These are phyloP conservation scores for Pythium insidiosum DNA, from an alignment of 352 stramenopile species.

Conservation along the genomic window DNA sequence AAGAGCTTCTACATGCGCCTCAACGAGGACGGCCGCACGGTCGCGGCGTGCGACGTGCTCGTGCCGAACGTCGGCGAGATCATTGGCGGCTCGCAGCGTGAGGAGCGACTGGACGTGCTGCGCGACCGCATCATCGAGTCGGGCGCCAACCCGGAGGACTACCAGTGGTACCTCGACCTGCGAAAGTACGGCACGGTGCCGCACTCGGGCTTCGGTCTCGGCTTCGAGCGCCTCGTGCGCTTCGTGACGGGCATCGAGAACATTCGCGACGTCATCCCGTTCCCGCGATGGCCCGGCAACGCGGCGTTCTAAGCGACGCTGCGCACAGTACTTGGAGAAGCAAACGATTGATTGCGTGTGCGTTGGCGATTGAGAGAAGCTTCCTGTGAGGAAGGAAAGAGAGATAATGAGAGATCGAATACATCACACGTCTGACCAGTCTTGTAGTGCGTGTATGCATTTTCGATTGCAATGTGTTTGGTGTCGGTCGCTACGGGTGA, in stretches of 20 bases:
- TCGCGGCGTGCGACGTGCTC: slow-evolving; percentile 96
- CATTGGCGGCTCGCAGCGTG: slow-evolving; percentile 95
- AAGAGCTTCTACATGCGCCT: slow-evolving; percentile 99
- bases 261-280: slow-evolving; percentile 98
- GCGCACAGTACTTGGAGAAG: not conserved
- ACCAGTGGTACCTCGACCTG: slow-evolving; percentile 98
- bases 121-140: slow-evolving; percentile 58
- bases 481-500: slow-evolving; percentile 28
- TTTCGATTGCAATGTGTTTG: too few relatives aligned
- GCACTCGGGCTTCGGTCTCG: slow-evolving; percentile 96
- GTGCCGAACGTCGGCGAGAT: slow-evolving; percentile 96
- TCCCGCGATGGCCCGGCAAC: slow-evolving; percentile 95
- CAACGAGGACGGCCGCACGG: slow-evolving; percentile 96
- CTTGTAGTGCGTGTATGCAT: not conserved
- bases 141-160: slow-evolving; percentile 71
- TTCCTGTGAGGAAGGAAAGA: too few relatives aligned
- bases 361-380: too few relatives aligned
- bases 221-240: slow-evolving; percentile 97
- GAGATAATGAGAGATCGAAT: too few relatives aligned
- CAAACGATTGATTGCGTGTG: too few relatives aligned
- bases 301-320: slow-evolving; percentile 71
- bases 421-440: too few relatives aligned
- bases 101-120: slow-evolving; percentile 92
- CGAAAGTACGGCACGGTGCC: slow-evolving; percentile 92
- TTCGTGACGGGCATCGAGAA: slow-evolving; percentile 99